Conservation (phyloP, 176 grass and related monocot species). For the Thinopyrum elongatum region DNA sequence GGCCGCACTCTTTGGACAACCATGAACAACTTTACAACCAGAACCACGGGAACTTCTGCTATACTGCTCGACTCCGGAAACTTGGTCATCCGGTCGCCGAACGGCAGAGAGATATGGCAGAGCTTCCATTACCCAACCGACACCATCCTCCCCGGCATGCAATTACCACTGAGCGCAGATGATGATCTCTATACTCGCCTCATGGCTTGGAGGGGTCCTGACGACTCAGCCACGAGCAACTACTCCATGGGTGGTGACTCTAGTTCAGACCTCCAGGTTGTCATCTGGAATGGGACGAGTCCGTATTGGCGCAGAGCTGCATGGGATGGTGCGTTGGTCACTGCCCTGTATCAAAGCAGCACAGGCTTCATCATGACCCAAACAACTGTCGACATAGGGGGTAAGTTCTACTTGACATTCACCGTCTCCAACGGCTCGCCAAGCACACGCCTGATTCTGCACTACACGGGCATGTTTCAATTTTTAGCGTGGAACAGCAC, state of each 20-base stretch:
- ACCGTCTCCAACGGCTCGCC: constrained; percentile 26
- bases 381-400: neutral
- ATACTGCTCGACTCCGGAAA: constrained; percentile 12
- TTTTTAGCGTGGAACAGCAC: constrained; percentile 13
- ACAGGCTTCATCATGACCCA: neutral
- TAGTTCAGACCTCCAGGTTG: neutral
- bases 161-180: neutral
- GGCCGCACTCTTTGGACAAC: neutral
- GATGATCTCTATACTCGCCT: neutral
- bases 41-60: neutral
- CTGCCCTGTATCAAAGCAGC: neutral
- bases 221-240: constrained; percentile 29
- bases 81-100: constrained; percentile 14
- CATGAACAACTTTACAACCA: neutral
- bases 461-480: constrained; percentile 19
- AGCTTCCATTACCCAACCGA: constrained; percentile 39
- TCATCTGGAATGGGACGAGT: constrained; percentile 1
- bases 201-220: constrained; percentile 36
- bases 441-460: constrained; percentile 6
- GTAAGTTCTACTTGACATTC: neutral
- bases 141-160: constrained; percentile 37
- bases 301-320: constrained; percentile 39
- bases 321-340: constrained; percentile 7
- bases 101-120: constrained; percentile 28
- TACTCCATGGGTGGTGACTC: constrained; percentile 25